A percentile compares a stretch with the other conserved stretches of the same genome.
These are phyloP conservation scores for Zymoseptoria tritici DNA, from an alignment of 2,329 filamentous ascomycete genomes.

Conservation along the genomic window DNA sequence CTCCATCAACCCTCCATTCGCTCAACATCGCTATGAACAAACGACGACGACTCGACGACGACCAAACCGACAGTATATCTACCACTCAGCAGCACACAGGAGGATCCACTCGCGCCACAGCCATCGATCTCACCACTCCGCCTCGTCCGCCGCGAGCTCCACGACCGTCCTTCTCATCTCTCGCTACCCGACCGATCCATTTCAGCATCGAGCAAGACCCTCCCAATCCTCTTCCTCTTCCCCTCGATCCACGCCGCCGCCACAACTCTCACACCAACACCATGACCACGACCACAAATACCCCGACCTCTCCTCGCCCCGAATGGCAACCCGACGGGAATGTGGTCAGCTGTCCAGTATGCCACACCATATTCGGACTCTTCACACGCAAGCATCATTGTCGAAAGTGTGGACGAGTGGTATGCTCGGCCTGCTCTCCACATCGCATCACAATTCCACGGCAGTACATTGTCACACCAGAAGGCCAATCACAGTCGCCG, in stretches of 20 bases:
- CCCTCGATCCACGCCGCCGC: not conserved
- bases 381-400: slow-evolving; percentile 91
- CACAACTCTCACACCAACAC: not conserved
- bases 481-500: slow-evolving; percentile 24
- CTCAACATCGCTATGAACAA: not conserved
- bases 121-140: slow-evolving; percentile 22
- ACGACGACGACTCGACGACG: not conserved
- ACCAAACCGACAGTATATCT: not conserved
- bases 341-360: slow-evolving; percentile 78
- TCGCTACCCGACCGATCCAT: not conserved
- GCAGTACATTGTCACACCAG: slow-evolving; percentile 71
- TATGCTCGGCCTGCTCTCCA: slow-evolving; percentile 82
- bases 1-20: not conserved
- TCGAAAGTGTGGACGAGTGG: slow-evolving; percentile 88
- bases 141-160: slow-evolving; percentile 4
- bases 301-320: slow-evolving; percentile 51
- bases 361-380: slow-evolving; percentile 68
- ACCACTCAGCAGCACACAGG: not conserved
- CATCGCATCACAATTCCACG: slow-evolving; percentile 92
- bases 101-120: slow-evolving; percentile 11
- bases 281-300: not conserved
- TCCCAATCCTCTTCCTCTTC: not conserved
- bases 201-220: not conserved
- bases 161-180: not conserved
- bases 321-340: slow-evolving; percentile 85